A percentile compares a stretch with the other conserved stretches of the same genome.
Conservation (phyloP, 441 rosid genomes). For the Flueggea neowawraea region DNA sequence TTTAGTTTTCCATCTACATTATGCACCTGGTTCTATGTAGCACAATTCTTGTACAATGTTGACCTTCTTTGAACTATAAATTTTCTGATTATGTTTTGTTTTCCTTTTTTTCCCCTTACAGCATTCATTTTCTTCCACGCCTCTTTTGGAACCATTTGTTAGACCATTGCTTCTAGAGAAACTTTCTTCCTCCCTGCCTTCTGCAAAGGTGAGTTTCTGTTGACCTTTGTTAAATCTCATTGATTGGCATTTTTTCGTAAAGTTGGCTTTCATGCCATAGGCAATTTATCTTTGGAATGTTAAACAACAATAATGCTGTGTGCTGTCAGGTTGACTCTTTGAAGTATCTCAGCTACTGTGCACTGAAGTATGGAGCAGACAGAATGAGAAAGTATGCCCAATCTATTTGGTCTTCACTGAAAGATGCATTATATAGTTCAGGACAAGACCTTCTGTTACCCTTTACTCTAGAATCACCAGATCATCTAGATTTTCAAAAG, state of each 20-base stretch:
- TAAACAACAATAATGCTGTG: constrained; percentile 19
- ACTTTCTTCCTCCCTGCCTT: constrained; percentile 79
- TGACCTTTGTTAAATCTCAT: constrained; percentile 5
- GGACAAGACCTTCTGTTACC: constrained; percentile 30
- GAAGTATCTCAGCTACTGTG: constrained; percentile 62
- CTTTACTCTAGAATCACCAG: constrained; percentile 42
- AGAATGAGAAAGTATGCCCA: constrained; percentile 58
- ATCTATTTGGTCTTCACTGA: constrained; percentile 68
- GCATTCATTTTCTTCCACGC: constrained; percentile 77
- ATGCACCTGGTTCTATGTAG: background rate
- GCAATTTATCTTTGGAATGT: constrained; percentile 18
- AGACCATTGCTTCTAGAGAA: constrained; percentile 88
- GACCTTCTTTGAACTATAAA: no score
- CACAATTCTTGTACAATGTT: constrained; percentile 1
- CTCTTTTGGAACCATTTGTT: constrained; percentile 86
- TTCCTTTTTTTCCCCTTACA: constrained; percentile 22
- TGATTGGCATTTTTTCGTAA: constrained; percentile 4
- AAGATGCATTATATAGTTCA: constrained; percentile 56
- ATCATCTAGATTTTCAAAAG: constrained; percentile 32
- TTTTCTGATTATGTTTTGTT: background rate
- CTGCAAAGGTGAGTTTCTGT: constrained; percentile 67
- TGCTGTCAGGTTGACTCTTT: constrained; percentile 77
- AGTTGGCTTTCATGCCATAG: constrained; percentile 15
- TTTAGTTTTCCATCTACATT: background rate
- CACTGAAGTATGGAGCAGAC: constrained; percentile 55